Base-by-base conservation (phyloP, 1,284 basidiomycete species). In the Rhodotorula sp. region DNA sequence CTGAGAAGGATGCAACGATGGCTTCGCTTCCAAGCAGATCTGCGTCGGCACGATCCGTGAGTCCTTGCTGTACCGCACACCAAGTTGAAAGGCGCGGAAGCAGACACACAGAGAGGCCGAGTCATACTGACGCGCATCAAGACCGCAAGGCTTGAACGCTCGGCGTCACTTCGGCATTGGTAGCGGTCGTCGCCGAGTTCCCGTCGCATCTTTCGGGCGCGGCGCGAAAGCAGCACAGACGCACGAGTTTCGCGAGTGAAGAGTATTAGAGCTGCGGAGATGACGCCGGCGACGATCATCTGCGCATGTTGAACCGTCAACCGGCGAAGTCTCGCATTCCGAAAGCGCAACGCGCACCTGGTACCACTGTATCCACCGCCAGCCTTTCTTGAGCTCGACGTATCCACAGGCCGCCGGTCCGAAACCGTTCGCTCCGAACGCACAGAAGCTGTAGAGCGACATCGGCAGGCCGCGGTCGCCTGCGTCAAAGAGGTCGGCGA, bases 361-460 rank as follows among this genome's bases (percentile, higher is more conserved):
- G 85, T 34, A 87, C 88, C 18, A 89, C 79, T 72, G 47, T 23
- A 75, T 73, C 70, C 73, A 72, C n/a, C 75, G 16, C 73, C 73
- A 76, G 0, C 73, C 69, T 4, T 54, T 34, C 38, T 71, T 69
- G 18, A 71, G 52, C 26, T 71, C 75, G 23, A 76, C 72, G 45
- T 71, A 75, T 1, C 74, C 70, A 26, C 62, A 64, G 6, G 68
- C 55, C 2, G 68, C 68, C 0, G 75, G 75, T 5, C 72, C 86
- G 5, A 89, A 87, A 8, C 89, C 89, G 19, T 72, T 68, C 2
- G 74, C 69, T 12, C 87, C 78, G 79, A 90, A 90, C 0, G 88
- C 86, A 57, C 85, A 84, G 1, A 86, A 85, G 2, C 86, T 84
- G 77, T 89, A 89, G 34, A 90, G 70, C 56, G 85, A 85, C 14